phyloP scores from a whole-genome alignment of 495 filamentous ascomycete species.

The Podospora comata region DNA sequence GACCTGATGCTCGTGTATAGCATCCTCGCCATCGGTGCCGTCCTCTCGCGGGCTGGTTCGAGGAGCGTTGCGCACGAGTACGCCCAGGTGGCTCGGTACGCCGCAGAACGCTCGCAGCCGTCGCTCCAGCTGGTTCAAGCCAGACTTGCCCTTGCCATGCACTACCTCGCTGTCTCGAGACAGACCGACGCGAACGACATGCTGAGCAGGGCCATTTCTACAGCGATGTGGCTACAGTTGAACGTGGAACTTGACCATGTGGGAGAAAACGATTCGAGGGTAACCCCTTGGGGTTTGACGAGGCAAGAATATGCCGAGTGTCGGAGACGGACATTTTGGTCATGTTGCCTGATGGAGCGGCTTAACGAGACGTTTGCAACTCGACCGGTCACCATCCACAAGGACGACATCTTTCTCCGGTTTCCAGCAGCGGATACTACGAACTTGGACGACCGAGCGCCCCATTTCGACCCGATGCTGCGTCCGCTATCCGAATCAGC shows the following conservation, averaged over 20 bases:
- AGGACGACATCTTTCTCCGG: slow-evolving; percentile 59
- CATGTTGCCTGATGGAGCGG: slow-evolving; percentile 60
- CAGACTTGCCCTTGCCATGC: slow-evolving; percentile 60
- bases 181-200: slow-evolving; percentile 57
- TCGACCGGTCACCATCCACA: slow-evolving; percentile 42
- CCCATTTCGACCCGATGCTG: slow-evolving; percentile 36
- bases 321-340: slow-evolving; percentile 65
- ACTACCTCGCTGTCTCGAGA: slow-evolving; percentile 58
- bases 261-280: not conserved
- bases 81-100: slow-evolving; percentile 57
- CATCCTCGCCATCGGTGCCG: slow-evolving; percentile 56
- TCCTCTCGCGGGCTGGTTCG: slow-evolving; percentile 46
- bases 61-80: slow-evolving; percentile 49
- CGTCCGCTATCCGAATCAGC: slow-evolving; percentile 56
- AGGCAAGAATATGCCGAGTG: slow-evolving; percentile 60
- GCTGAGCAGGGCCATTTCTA: slow-evolving; percentile 55
- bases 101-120: slow-evolving; percentile 49
- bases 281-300: slow-evolving; percentile 54
- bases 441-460: slow-evolving; percentile 11
- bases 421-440: slow-evolving; percentile 55
- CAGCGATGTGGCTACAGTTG: slow-evolving; percentile 54
- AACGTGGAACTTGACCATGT: slow-evolving; percentile 51
- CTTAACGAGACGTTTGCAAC: slow-evolving; percentile 56
- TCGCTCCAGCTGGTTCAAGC: slow-evolving; percentile 61
- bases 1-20: slow-evolving; percentile 70